phyloP scores from a whole-genome alignment of 192 early-diverging fungal species.

The Gonapodya prolifera region DNA sequence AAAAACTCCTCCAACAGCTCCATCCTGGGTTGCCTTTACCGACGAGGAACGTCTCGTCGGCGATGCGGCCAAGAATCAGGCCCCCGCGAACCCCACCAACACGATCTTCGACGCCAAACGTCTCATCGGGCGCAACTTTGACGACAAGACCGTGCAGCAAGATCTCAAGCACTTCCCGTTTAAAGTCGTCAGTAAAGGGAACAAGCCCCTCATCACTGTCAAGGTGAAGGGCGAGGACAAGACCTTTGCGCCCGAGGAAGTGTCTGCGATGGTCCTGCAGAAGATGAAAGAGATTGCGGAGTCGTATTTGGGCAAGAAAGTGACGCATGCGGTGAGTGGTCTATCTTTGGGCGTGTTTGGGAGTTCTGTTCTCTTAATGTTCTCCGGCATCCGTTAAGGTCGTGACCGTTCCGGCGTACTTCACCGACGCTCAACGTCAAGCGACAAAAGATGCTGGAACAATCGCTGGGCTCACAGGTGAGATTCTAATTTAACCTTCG shows the following conservation, averaged over 20 bases:
- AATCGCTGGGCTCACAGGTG: conserved; percentile 91
- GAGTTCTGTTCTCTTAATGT: too few relatives aligned
- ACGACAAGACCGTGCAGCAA: conserved; percentile 83
- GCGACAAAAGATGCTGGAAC: conserved; percentile 98
- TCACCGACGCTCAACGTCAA: conserved; percentile 99
- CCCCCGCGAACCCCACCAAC: conserved; percentile 95
- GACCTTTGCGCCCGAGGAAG: conserved; percentile 89
- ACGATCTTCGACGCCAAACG: conserved; percentile 99
- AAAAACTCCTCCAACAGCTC: too few relatives aligned
- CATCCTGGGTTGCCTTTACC: conserved; percentile 93
- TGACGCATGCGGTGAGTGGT: conserved; percentile 86
- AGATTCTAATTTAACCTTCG: too few relatives aligned
- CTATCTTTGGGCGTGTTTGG: too few relatives aligned
- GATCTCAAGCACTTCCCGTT: conserved; percentile 99
- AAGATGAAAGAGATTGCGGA: conserved; percentile 99
- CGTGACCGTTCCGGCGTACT: conserved; percentile 96
- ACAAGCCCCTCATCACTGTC: conserved; percentile 82
- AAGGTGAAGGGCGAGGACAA: conserved; percentile 97
- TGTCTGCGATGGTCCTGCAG: conserved; percentile 92
- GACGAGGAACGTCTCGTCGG: conserved; percentile 99
- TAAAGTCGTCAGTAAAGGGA: conserved; percentile 78
- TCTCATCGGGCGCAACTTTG: conserved; percentile 90
- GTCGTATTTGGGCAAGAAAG: conserved; percentile 69
- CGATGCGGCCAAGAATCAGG: conserved; percentile 98
- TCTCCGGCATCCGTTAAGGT: too few relatives aligned